These are phyloP conservation scores for Mrakia gelida DNA, from an alignment of 768 basidiomycete species.

Conservation along the genomic window DNA sequence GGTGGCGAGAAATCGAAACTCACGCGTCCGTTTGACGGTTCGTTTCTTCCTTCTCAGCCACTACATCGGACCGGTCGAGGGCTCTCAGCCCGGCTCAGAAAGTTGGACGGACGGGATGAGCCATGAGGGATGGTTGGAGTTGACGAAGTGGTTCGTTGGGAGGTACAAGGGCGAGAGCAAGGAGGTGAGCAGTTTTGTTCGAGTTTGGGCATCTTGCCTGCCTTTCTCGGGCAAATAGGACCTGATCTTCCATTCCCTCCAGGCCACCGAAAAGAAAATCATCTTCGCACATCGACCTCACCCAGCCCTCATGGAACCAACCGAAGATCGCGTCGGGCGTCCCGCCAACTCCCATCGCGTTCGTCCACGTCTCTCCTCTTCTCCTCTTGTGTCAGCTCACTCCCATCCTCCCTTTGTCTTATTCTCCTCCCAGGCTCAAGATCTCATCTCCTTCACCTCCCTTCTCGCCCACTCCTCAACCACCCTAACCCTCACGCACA, in stretches of 20 bases:
- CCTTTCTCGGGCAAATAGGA: too few relatives aligned
- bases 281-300: slow-evolving; percentile 41
- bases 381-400: neutral
- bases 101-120: slow-evolving; percentile 41
- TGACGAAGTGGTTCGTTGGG: slow-evolving; percentile 39
- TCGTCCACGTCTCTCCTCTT: slow-evolving; percentile 14
- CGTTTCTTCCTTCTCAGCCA: too few relatives aligned
- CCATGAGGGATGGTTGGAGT: slow-evolving; percentile 40
- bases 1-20: neutral
- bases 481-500: neutral
- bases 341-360: slow-evolving; percentile 42
- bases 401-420: neutral
- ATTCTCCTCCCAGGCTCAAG: slow-evolving; percentile 38
- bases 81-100: slow-evolving; percentile 44
- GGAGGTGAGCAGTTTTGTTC: slow-evolving; percentile 6
- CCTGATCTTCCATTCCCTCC: too few relatives aligned
- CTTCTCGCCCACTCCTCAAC: slow-evolving; percentile 18
- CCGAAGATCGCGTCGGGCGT: slow-evolving; percentile 36
- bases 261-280: slow-evolving; percentile 24
- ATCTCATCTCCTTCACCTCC: slow-evolving; percentile 41
- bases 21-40: too few relatives aligned
- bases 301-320: slow-evolving; percentile 32
- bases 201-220: too few relatives aligned
- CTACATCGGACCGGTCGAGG: slow-evolving; percentile 41
- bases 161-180: slow-evolving; percentile 35